A percentile compares a stretch with the other conserved stretches of the same genome.
Conservation (phyloP, 805 yeast species). For the Candida orba region DNA sequence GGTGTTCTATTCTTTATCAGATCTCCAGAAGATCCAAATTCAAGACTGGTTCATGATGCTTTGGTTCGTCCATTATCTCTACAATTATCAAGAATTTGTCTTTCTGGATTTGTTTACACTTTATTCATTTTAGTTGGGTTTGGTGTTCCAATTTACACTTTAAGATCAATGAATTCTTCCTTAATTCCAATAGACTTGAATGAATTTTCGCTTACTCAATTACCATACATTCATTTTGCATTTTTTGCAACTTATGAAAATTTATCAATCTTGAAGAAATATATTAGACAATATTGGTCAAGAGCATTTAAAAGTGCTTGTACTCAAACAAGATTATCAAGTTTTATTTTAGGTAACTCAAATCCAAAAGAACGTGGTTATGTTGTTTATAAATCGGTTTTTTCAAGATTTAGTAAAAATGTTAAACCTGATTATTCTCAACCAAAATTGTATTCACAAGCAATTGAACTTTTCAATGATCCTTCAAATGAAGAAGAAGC, state of each 20-base stretch:
- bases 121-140: conserved; percentile 68
- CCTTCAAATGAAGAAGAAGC: conserved; percentile 34
- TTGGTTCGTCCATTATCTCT: conserved; percentile 64
- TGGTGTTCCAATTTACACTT: conserved; percentile 35
- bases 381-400: conserved; percentile 44
- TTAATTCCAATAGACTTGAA: conserved; percentile 15
- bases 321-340: conserved; percentile 59
- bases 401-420: conserved; percentile 33
- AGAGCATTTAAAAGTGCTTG: conserved; percentile 49
- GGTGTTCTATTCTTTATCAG: conserved; percentile 90
- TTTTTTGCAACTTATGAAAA: conserved; percentile 1
- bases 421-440: conserved; percentile 46
- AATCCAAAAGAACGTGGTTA: conserved; percentile 65
- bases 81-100: conserved; percentile 64
- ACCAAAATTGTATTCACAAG: conserved; percentile 47
- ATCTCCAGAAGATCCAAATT: conserved; percentile 91
- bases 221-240: background rate
- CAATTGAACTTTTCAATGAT: conserved; percentile 33
- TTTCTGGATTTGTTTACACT: conserved; percentile 71
- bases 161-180: conserved; percentile 12
- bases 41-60: conserved; percentile 81
- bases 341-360: conserved; percentile 66
- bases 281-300: conserved; percentile 52
- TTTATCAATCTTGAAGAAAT: conserved; percentile 20
- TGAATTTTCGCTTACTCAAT: background rate